Evolutionary conservation across 2,329 filamentous ascomycete genomes (phyloP), one percentile per base, ranked within the genome.

Genomic region (Cercospora beticola): DNA sequence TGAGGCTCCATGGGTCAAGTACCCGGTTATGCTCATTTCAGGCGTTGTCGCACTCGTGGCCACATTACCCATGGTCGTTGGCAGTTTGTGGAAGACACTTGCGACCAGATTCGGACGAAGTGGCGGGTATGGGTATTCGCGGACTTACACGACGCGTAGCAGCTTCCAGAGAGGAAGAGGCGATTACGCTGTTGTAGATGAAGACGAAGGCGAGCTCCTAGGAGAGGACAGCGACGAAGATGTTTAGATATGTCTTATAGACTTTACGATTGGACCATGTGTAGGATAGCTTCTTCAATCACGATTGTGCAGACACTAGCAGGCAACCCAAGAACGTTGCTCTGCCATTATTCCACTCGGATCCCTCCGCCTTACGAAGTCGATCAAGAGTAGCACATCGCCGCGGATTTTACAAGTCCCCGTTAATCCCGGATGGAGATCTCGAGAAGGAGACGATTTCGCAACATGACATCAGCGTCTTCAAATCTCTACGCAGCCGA

Each of bases 151-250:
- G 16, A 97, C 92, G 61, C 85, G 96, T 68, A 92, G 92, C 76
- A 94, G 92, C 70, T 99, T 99, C 81, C 91, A 93, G 5, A 87
- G 93, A 66, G 91, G 92, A 0, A 87, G 92, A 66, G 90, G 91
- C n/a, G 92, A 97, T 79, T 98, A 98, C 79, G 88, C 90, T 16
- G 86, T 90, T 75, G 93, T 97, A 62, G 93, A 97, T 75, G 92
- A 95, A 62, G 95, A 98, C 78, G 95, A 98, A 79, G 94, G 94
- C 60, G 94, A 98, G 83, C 83, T 99, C 73, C 82, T 99, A 40
- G 95, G 95, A 0, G 94, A 97, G 23, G 71, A 72, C 43, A 93
- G 93, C 73, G 94, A 97, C 72, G 93, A 97, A 77, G 94, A 97
- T 70, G 91, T 90, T 49, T 76, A 52, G 56, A 54, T 9, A 16